Base-by-base conservation (phyloP, 441 rosid genomes). In the Pelargonium australe region DNA sequence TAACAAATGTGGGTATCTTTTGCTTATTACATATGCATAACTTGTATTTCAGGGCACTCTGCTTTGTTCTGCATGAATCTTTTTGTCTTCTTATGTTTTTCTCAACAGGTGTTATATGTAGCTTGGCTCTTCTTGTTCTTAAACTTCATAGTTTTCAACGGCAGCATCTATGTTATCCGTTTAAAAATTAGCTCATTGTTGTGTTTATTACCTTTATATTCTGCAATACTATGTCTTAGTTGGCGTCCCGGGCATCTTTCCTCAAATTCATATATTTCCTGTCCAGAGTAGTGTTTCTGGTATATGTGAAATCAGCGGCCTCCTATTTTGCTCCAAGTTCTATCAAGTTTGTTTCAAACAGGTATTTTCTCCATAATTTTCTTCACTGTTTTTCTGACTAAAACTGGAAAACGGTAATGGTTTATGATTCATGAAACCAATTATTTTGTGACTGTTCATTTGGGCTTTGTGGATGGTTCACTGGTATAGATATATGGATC, bases 111-210 rank as follows among this genome's bases (percentile, higher is more conserved):
- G 62, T 57, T 7, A 57, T 5, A 3, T 9, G 63, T 60, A 31
- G 13, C 63, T 60, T 60, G 63, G 63, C 63, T 20, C 63, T 60
- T 60, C 34, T 20, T 60, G 63, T 60, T 0, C 63, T 60, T 31
- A 60, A 60, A 60, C 63, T 60, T 12, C 63, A 60, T 60, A 20
- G 63, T 60, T 60, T 60, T 60, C n/a, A 20, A 60, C 63, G 63
- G 63, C 16, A 12, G 16, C 14, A 49, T 49, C n/a, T 13, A 49
- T 49, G 16, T 49, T 49, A 49, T 49, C 16, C 57, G 12, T 4
- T 49, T 49, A 49, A 49, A 2, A 4, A 6, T 4, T 12, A 12
- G 28, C 28, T 13, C 57, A 31, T 31, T 31, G 37, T 31, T 31
- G 37, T 31, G 37, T 31, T 31, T 31, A 4, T 31, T 20, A 31